These are phyloP conservation scores for Vitis hybrid DNA, from an alignment of 177 flowering plant genomes.

Conservation along the genomic window DNA sequence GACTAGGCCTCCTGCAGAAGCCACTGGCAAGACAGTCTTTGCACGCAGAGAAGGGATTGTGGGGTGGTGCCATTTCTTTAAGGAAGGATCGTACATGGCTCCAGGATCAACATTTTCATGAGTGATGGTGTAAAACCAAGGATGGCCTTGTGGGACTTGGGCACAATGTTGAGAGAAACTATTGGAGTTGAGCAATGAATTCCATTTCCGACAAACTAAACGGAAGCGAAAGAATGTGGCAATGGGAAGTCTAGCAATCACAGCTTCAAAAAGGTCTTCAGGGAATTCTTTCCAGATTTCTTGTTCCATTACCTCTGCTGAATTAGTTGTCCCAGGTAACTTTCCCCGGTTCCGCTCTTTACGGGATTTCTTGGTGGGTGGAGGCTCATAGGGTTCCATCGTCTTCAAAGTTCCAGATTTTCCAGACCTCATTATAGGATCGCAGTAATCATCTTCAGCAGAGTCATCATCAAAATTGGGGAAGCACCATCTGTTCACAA, in stretches of 20 bases:
- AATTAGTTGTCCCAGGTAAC: constrained; percentile 16
- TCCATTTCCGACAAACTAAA: constrained; percentile 84
- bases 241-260: constrained; percentile 84
- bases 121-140: constrained; percentile 90
- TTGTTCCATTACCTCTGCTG: constrained; percentile 57
- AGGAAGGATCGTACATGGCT: constrained; percentile 78
- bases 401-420: constrained; percentile 54
- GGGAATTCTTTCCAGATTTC: constrained; percentile 93
- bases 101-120: constrained; percentile 72
- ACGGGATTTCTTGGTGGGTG: constrained; percentile 66
- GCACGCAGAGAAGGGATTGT: constrained; percentile 53
- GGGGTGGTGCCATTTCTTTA: constrained; percentile 85
- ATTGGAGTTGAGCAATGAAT: constrained; percentile 58
- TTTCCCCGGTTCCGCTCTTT: constrained; percentile 60
- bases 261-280: constrained; percentile 89
- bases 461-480: constrained; percentile 48
- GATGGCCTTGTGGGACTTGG: constrained; percentile 49
- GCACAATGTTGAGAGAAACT: constrained; percentile 78
- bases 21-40: constrained; percentile 71
- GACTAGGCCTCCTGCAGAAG: constrained; percentile 92
- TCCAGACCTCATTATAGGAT: constrained; percentile 51
- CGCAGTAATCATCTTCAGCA: constrained; percentile 44
- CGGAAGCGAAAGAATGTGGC: constrained; percentile 81
- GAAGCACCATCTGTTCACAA: constrained; percentile 56
- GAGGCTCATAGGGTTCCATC: constrained; percentile 60